Percentiles rank a stretch among this genome's conserved stretches.
Evolutionary conservation across 768 basidiomycete species (phyloP).

Genomic region (Suillus lakei): DNA sequence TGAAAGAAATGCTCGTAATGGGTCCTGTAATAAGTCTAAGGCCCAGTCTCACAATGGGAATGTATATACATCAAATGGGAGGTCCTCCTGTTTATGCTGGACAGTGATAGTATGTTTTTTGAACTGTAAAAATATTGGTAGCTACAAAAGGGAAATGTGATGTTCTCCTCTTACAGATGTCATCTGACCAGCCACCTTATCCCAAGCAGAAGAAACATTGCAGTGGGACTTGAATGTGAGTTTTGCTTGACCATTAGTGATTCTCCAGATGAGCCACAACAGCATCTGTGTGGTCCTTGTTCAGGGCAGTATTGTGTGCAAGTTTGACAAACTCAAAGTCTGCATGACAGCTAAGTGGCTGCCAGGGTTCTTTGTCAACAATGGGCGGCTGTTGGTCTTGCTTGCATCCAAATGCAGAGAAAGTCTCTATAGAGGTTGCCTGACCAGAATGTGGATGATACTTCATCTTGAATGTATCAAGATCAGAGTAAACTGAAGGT

Average conservation of each 20-base stretch:
- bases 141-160: slow-evolving; percentile 2
- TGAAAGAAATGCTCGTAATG: slow-evolving; percentile 33
- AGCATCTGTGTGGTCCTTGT: slow-evolving; percentile 10
- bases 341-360: slow-evolving; percentile 7
- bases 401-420: slow-evolving; percentile 17
- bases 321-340: slow-evolving; percentile 18
- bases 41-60: slow-evolving; percentile 17
- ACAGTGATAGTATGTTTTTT: background rate
- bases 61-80: background rate
- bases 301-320: slow-evolving; percentile 10
- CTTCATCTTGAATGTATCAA: slow-evolving; percentile 11
- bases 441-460: slow-evolving; percentile 26
- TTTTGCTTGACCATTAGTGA: background rate
- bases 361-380: slow-evolving; percentile 17
- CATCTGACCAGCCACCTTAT: background rate
- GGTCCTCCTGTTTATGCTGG: background rate
- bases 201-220: slow-evolving; percentile 8
- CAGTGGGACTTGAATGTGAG: slow-evolving; percentile 1
- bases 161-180: slow-evolving; percentile 10
- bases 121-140: slow-evolving; percentile 1
- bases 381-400: background rate
- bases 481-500: background rate
- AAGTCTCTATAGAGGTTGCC: slow-evolving; percentile 13
- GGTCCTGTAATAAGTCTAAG: slow-evolving; percentile 11
- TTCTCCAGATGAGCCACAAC: slow-evolving; percentile 9